Base-by-base conservation (phyloP, 306 rosid species). In the Medicago ruthenica region DNA sequence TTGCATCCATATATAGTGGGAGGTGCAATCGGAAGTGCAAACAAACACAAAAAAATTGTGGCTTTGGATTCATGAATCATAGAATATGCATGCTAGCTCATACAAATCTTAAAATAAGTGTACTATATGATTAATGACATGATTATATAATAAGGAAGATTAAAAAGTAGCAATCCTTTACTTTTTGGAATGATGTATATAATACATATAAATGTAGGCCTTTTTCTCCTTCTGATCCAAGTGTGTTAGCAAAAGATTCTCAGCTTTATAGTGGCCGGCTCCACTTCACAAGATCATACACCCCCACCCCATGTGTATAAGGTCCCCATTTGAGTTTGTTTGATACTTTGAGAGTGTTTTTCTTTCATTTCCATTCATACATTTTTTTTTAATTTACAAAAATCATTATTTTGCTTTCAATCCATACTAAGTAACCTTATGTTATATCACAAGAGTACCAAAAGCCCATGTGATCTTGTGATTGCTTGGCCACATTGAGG, bases 401-500 rank as follows among this genome's bases (percentile, higher is more conserved):
- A 27, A 27, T 27, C 31, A 82, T 66, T 67, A 58, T 18, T 17
- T 83, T 74, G 59, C 70, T 79, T 34, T 42, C 65, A 82, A 73
- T 62, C 83, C 80, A 70, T 87, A 85, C 80, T 83, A 83, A 83
- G 81, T 84, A 83, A 76, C 86, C 83, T 77, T 80, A 75, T 82
- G 84, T 72, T 76, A 63, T 22, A 63, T n/a, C 67, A 76, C 73
- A 62, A 82, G 76, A 80, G 84, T 67, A 86, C 88, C 85, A 89
- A 67, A 87, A 82, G 84, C 97, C 98, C 97, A 95, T 88, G 97
- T 95, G 98, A 86, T 90, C 45, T 36, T 83, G 89, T 83, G 86
- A 80, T 27, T 89, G 88, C 86, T 86, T 78, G 88, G 86, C 84
- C 92, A 86, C 83, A 77, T 24, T 62, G 68, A 80, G 76, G 77